These are phyloP conservation scores for Termitomyces sp. DNA, from an alignment of 768 basidiomycete species.

Conservation along the genomic window DNA sequence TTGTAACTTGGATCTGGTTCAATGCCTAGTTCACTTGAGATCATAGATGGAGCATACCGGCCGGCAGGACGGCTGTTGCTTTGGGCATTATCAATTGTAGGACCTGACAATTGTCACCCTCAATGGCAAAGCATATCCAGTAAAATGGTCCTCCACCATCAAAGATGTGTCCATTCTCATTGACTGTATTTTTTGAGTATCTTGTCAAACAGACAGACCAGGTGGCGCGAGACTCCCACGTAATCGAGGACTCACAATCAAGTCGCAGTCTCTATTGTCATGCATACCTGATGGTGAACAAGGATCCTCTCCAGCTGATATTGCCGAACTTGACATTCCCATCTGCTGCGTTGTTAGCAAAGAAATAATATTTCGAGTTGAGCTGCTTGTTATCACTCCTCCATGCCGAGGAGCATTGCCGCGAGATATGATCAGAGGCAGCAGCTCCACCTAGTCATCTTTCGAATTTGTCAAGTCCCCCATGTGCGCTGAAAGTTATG, in stretches of 20 bases:
- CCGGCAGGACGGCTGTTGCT: conserved; percentile 43
- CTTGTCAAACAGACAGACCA: not conserved
- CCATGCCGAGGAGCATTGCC: too few species aligned
- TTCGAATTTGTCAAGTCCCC: too few species aligned
- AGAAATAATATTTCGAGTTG: not conserved
- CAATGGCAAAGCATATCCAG: conserved; percentile 23
- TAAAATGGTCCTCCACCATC: conserved; percentile 39
- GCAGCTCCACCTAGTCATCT: too few species aligned
- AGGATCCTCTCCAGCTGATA: conserved; percentile 43
- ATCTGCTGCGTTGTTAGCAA: conserved; percentile 23
- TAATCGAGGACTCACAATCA: conserved; percentile 31
- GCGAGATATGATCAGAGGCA: too few species aligned
- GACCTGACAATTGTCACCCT: conserved; percentile 24
- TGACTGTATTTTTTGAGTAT: conserved; percentile 19
- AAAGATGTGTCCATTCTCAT: conserved; percentile 35
- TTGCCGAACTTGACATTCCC: conserved; percentile 57
- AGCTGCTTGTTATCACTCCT: conserved; percentile 17
- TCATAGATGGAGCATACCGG: conserved; percentile 19
- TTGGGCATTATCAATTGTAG: conserved; percentile 47
- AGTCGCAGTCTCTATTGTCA: not conserved
- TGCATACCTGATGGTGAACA: conserved; percentile 39
- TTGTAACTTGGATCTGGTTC: conserved; percentile 28
- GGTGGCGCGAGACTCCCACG: conserved; percentile 28
- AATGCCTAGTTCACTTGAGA: not conserved
- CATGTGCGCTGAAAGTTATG: conserved; percentile 29